Evolutionary conservation across 805 yeast genomes (phyloP), one percentile per base, ranked within the genome.

Genomic region (Zygoascus ofunaensis): DNA sequence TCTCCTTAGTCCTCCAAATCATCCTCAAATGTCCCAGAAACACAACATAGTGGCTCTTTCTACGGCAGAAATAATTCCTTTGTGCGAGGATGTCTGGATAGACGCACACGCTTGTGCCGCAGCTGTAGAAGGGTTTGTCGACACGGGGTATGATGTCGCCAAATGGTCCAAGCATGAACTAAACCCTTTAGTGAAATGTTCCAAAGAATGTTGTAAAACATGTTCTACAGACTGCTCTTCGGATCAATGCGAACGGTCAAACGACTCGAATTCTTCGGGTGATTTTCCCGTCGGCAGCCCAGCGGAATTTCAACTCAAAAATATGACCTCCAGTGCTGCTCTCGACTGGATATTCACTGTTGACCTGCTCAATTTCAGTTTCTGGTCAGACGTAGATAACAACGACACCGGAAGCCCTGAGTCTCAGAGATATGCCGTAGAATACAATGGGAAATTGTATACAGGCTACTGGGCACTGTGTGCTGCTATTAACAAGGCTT

Each of bases 401-500:
- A 39, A 42, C 5, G 66, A 64, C 43, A 48, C 60, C 8, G 68
- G 68, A 1, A 24, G 22, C 12, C 43, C 60, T 1, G 52, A 50
- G n/a, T 41, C 60, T 4, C 49, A 55, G 33, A 47, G 70, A 17
- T 69, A 47, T 47, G 48, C 68, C 4, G 66, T 69, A 7, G 45
- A 46, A 10, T 69, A 60, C 50, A 45, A 60, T 2, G 65, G 59
- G 17, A 33, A 48, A 17, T 33, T 21, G 22, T 69, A 65, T 55
- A 69, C 73, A 0, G 73, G 73, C 8, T 69, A 69, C 53, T 68
- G 73, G 73, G 65, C 71, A 41, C 54, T 69, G 20, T 63, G 59
- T 14, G 73, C 73, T 1, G 68, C 69, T 10, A 54, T 69, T 15
- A 63, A 69, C 49, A 50, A 68, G n/a, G 72, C 72, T 1, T 47